phyloP scores from a whole-genome alignment of 345 rosid genomes.

The Pistacia atlantica region DNA sequence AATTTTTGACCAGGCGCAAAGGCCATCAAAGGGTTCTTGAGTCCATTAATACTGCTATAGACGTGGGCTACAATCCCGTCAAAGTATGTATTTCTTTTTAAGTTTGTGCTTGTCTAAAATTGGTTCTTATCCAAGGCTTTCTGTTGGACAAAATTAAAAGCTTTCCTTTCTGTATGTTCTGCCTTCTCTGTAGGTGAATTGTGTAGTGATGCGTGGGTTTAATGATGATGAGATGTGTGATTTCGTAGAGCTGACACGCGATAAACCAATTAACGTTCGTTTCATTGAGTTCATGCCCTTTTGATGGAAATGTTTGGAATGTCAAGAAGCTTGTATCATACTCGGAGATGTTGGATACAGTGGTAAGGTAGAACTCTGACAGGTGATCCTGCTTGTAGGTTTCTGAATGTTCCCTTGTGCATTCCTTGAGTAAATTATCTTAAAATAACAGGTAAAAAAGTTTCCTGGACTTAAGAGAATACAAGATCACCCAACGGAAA shows the following conservation, averaged over 20 bases:
- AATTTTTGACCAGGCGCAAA: constrained; percentile 84
- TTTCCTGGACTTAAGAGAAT: constrained; percentile 61
- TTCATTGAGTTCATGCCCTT: constrained; percentile 99
- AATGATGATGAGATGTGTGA: constrained; percentile 96
- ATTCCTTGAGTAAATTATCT: constrained; percentile 15
- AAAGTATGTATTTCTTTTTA: constrained; percentile 47
- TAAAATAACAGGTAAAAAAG: constrained; percentile 45
- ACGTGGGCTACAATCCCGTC: constrained; percentile 81
- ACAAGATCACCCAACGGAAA: constrained; percentile 78
- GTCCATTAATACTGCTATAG: constrained; percentile 76
- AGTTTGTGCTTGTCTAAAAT: not conserved
- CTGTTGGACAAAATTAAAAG: not conserved
- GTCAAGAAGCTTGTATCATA: constrained; percentile 83
- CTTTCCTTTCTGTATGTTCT: not conserved
- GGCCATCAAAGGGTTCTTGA: constrained; percentile 81
- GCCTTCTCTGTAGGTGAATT: constrained; percentile 63
- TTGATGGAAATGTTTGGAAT: constrained; percentile 98
- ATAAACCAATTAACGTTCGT: constrained; percentile 83
- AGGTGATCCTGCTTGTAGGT: constrained; percentile 22
- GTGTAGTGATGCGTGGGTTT: constrained; percentile 93
- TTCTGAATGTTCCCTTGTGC: constrained; percentile 3
- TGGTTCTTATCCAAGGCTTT: not conserved
- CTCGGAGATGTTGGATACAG: constrained; percentile 80
- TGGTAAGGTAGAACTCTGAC: constrained; percentile 78
- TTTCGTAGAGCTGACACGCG: constrained; percentile 80